Conservation (phyloP, 106 monocot genomes). For the Dendrobium officinale region DNA sequence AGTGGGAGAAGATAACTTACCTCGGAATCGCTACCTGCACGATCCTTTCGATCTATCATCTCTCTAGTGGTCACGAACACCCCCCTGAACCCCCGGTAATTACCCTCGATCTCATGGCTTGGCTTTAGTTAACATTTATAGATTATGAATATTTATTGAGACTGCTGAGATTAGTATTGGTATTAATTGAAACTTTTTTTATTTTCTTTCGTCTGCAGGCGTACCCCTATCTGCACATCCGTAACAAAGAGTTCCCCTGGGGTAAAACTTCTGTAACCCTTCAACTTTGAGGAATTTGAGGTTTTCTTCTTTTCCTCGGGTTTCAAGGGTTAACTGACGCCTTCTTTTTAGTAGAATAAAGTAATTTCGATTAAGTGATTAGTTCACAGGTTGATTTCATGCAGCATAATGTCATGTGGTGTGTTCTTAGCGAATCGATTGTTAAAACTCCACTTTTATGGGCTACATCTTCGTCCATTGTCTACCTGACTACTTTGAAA, state of each 20-base stretch:
- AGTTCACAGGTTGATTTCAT: not conserved
- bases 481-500: not conserved
- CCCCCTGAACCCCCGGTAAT: slow-evolving; percentile 48
- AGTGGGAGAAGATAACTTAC: slow-evolving; percentile 84
- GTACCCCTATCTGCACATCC: slow-evolving; percentile 63
- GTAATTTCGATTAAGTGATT: not conserved
- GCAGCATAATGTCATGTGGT: not conserved
- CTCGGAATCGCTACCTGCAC: slow-evolving; percentile 55
- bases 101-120: not conserved
- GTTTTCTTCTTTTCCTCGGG: not conserved
- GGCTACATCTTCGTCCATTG: not conserved
- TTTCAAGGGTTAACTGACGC: not conserved
- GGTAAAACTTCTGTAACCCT: slow-evolving; percentile 18
- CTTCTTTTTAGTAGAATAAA: not conserved
- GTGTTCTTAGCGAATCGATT: not conserved
- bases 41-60: slow-evolving; percentile 31
- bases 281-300: not conserved
- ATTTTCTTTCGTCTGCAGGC: slow-evolving; percentile 24
- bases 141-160: not conserved
- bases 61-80: slow-evolving; percentile 62
- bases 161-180: not conserved
- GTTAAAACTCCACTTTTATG: not conserved
- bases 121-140: not conserved
- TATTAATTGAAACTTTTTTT: not conserved
- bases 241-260: slow-evolving; percentile 87